Conservation (phyloP, 2,329 filamentous ascomycete genomes). For the Fusarium algeriense region DNA sequence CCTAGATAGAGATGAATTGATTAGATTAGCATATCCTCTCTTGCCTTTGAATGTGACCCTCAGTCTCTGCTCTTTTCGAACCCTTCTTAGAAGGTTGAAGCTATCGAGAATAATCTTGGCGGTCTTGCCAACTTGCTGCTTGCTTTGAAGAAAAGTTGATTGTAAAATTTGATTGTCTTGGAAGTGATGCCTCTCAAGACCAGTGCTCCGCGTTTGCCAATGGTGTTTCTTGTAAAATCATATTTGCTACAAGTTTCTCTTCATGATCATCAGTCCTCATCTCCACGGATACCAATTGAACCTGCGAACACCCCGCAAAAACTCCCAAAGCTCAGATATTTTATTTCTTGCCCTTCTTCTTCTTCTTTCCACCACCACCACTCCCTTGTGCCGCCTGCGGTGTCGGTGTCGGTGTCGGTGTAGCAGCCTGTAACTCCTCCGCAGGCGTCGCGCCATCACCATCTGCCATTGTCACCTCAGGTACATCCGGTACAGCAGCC, state of each 20-base stretch:
- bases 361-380: conserved; percentile 69
- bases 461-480: conserved; percentile 60
- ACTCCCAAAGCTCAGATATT: background rate
- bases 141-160: background rate
- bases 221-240: background rate
- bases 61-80: background rate
- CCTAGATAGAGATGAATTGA: conserved; percentile 39
- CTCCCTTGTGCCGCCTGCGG: conserved; percentile 45
- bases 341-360: conserved; percentile 66
- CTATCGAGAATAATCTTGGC: background rate
- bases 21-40: conserved; percentile 17
- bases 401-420: conserved; percentile 42
- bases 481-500: conserved; percentile 64
- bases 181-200: background rate
- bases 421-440: conserved; percentile 41
- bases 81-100: background rate
- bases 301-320: background rate
- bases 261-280: background rate
- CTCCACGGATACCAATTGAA: background rate
- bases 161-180: background rate
- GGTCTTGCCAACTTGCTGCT: background rate
- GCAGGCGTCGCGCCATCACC: conserved; percentile 47
- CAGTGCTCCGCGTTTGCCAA: background rate
- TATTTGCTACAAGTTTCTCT: background rate
- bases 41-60: background rate